These are phyloP conservation scores for Auricularia sp. DNA, from an alignment of 768 basidiomycete species.

Conservation along the genomic window DNA sequence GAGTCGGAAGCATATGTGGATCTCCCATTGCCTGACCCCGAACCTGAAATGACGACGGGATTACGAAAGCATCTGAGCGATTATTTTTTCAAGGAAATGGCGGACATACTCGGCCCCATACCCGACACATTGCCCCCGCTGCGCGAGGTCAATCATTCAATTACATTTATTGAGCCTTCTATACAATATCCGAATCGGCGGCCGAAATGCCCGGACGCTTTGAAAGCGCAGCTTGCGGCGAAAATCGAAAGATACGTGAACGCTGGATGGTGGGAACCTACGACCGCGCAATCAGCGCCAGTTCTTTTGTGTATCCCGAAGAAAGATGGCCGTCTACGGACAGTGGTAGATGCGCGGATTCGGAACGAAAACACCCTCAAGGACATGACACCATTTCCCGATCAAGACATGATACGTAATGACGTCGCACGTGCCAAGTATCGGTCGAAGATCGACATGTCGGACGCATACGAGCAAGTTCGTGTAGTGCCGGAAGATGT, in stretches of 20 bases:
- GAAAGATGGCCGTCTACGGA: conserved; percentile 24
- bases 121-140: conserved; percentile 24
- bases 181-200: conserved; percentile 14
- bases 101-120: conserved; percentile 5
- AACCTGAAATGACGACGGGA: not conserved
- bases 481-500: conserved; percentile 15
- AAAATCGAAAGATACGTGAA: not conserved
- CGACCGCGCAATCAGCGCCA: not conserved
- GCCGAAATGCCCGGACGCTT: not conserved
- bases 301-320: not conserved
- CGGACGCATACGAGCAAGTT: conserved; percentile 35
- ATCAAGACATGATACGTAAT: conserved; percentile 28
- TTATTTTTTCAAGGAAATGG: not conserved
- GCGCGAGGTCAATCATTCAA: conserved; percentile 30
- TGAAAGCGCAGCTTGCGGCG: not conserved
- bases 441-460: conserved; percentile 31
- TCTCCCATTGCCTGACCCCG: not conserved
- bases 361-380: conserved; percentile 32
- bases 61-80: not conserved
- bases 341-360: conserved; percentile 24
- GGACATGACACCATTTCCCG: conserved; percentile 31
- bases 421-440: conserved; percentile 24
- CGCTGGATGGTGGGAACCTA: not conserved
- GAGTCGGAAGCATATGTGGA: not conserved
- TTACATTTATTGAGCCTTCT: conserved; percentile 27